Base-by-base conservation (phyloP, 768 basidiomycete species). In the Suillus decipiens region DNA sequence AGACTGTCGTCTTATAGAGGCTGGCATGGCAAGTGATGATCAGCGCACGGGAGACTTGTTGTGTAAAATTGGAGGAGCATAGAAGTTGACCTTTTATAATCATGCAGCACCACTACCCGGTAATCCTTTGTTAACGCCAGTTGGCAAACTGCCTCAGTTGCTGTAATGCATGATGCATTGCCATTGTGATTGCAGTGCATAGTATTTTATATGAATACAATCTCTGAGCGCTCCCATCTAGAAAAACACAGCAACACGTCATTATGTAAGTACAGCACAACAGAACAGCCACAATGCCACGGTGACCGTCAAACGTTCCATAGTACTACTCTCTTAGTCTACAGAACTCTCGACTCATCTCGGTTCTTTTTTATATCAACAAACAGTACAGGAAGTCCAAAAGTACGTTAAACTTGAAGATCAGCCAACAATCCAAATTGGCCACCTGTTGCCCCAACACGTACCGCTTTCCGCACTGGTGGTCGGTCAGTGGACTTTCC, bases 341-440 rank as follows among this genome's bases (percentile, higher is more conserved):
- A 53, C 10, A 33, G 31, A n/a, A n/a, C 11, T 33, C 17, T 28
- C 9, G 19, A 5, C 31, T 53, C 50, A 51, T 19, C 31, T 51
- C 31, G 2, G 4, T 51, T 19, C 19, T 17, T 10, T 9, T 53
- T 11, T 0, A 17, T 53, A 34, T 7, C 11, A 33, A n/a, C 1
- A 53, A 53, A 53, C 2, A 53, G 6, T 34, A 57, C 56, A 57
- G 56, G 56, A 57, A 11, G 37, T 37, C 8, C 3, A 5, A 22
- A 37, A n/a, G 33, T 19, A 57, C 17, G 56, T 74, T 65, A 82
- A 36, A 71, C 77, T 45, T 75, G 73, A 17, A 78, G 68, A 63
- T 80, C 75, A 4, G 68, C 78, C 33, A 87, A 68, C 67, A 86
- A 58, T 9, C 79, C 73, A 63, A 81, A 87, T 57, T 77, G 62